Percentiles rank a stretch among this genome's conserved stretches.
Conservation (phyloP, 2,329 filamentous ascomycete genomes). For the Colletotrichum sp. region DNA sequence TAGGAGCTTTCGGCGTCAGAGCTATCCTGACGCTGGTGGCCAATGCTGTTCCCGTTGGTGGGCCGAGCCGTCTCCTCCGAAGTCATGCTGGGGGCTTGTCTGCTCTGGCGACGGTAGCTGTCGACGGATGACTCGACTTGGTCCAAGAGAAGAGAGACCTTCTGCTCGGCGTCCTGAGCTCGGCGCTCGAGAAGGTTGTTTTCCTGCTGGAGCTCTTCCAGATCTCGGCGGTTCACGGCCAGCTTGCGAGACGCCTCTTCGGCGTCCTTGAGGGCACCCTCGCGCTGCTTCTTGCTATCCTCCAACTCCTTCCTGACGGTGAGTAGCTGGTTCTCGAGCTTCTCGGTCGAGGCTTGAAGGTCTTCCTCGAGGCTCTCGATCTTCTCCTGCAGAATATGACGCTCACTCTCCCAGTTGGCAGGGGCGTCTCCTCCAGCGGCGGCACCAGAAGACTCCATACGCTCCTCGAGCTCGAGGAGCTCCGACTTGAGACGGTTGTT, state of each 20-base stretch:
- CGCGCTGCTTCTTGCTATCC: constrained; percentile 69
- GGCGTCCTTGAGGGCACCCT: constrained; percentile 62
- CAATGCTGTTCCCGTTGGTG: constrained; percentile 38
- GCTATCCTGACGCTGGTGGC: constrained; percentile 58
- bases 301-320: constrained; percentile 73
- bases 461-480: constrained; percentile 70
- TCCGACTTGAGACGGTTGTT: constrained; percentile 84
- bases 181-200: constrained; percentile 82
- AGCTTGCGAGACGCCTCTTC: constrained; percentile 63
- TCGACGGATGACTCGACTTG: constrained; percentile 94
- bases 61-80: constrained; percentile 42
- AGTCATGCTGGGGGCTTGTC: constrained; percentile 58
- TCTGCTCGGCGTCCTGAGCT: constrained; percentile 87
- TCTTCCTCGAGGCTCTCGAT: constrained; percentile 73
- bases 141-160: constrained; percentile 90
- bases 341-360: constrained; percentile 66
- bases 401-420: constrained; percentile 77
- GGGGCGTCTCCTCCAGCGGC: constrained; percentile 41
- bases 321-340: constrained; percentile 74
- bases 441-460: constrained; percentile 38
- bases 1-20: constrained; percentile 68
- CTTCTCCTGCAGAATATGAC: constrained; percentile 67
- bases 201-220: constrained; percentile 83
- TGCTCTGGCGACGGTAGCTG: constrained; percentile 84
- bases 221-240: constrained; percentile 63